Percentiles rank a stretch among this genome's conserved stretches.
These are phyloP conservation scores for Davidsoniella australis DNA, from an alignment of 2,329 filamentous ascomycete genomes.

Conservation along the genomic window DNA sequence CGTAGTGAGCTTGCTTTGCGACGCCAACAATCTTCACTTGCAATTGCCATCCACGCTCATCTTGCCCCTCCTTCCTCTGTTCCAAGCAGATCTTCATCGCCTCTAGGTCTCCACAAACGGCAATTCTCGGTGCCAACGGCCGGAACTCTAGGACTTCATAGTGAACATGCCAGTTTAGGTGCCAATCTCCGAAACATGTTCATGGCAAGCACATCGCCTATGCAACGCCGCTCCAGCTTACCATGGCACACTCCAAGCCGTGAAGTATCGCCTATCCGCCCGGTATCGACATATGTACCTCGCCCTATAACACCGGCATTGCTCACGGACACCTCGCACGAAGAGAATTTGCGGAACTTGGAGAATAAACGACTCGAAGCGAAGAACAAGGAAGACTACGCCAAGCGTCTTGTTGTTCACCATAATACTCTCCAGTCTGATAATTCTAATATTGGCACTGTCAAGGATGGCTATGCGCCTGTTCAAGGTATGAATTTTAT, in stretches of 20 bases:
- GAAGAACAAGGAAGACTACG: too few species aligned
- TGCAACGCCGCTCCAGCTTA: constrained; percentile 6
- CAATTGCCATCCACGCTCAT: too few species aligned
- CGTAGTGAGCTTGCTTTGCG: too few species aligned
- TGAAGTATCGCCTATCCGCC: background rate
- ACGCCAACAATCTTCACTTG: too few species aligned
- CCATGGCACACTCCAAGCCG: constrained; percentile 3
- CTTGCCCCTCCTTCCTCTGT: background rate
- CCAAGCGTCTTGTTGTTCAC: too few species aligned
- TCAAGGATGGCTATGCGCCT: background rate
- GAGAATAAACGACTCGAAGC: too few species aligned
- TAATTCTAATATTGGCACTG: background rate
- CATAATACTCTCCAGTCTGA: too few species aligned
- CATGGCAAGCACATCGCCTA: constrained; percentile 4
- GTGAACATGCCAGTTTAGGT: constrained; percentile 7
- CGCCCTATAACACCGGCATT: background rate
- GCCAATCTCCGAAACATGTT: constrained; percentile 4
- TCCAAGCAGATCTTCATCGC: background rate
- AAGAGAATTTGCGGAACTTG: background rate
- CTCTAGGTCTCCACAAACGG: constrained; percentile 11
- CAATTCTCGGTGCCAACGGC: constrained; percentile 15
- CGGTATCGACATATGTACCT: background rate
- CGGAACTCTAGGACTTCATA: constrained; percentile 14
- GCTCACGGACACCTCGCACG: background rate
- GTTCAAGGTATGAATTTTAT: constrained; percentile 3